Evolutionary conservation across 2,329 filamentous ascomycete genomes (phyloP).

Genomic region (Talaromyces sp.): DNA sequence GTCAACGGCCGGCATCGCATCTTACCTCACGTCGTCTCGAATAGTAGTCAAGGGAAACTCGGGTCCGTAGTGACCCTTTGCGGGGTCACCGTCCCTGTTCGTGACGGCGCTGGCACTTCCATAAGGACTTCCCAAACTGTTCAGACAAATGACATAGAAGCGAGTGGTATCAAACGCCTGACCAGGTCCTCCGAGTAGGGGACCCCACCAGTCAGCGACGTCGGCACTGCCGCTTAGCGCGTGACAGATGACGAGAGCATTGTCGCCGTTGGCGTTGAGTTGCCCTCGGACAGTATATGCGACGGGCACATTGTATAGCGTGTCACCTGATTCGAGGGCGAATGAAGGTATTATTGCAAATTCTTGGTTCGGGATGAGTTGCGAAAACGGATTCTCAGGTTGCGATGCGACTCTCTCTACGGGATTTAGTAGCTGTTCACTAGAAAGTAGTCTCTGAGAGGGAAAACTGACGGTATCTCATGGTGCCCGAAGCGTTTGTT

Average conservation of each 20-base stretch:
- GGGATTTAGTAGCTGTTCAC: conserved; percentile 50
- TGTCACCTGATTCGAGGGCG: conserved; percentile 86
- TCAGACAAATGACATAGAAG: conserved; percentile 54
- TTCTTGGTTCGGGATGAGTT: conserved; percentile 81
- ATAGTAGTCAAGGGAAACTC: conserved; percentile 96
- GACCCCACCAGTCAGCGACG: conserved; percentile 56
- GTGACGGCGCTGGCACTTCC: conserved; percentile 60
- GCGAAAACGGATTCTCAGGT: conserved; percentile 85
- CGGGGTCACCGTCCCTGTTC: conserved; percentile 72
- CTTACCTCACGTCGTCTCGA: conserved; percentile 88
- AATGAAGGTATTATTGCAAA: conserved; percentile 85
- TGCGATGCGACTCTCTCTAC: conserved; percentile 58
- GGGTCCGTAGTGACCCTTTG: conserved; percentile 77
- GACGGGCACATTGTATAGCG: conserved; percentile 68
- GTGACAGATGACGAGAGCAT: conserved; percentile 60
- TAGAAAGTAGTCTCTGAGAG: neutral
- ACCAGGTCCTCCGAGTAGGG: conserved; percentile 51
- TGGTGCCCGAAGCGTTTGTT: neutral
- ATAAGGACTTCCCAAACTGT: conserved; percentile 55
- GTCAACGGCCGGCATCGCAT: neutral
- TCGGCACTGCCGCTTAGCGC: conserved; percentile 54
- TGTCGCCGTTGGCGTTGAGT: conserved; percentile 55
- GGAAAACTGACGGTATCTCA: conserved; percentile 19
- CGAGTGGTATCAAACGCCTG: conserved; percentile 52
- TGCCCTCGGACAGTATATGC: conserved; percentile 62